Conservation (phyloP, 1,284 basidiomycete species). For the Rhodotorula mucilaginosa region DNA sequence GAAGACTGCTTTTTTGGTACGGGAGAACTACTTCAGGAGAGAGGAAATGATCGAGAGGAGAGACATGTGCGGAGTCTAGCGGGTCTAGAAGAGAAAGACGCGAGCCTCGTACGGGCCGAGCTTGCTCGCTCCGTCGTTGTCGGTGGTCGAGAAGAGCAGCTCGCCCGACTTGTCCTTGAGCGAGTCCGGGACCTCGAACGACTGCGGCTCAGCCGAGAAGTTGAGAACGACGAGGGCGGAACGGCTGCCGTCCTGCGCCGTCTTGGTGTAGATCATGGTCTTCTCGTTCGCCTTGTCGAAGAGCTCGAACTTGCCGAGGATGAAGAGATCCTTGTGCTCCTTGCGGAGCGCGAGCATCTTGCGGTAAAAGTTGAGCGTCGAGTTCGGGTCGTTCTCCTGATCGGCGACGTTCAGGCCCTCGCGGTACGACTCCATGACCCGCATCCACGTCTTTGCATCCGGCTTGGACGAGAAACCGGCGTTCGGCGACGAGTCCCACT, state of each 20-base stretch:
- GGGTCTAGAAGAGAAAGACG: conserved; percentile 10
- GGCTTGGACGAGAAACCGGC: conserved; percentile 64
- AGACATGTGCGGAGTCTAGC: too few species aligned
- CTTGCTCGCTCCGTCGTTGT: not conserved
- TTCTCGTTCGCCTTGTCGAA: conserved; percentile 55
- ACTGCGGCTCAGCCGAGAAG: conserved; percentile 51
- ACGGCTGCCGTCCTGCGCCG: conserved; percentile 13
- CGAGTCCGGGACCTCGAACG: conserved; percentile 16
- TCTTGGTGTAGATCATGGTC: conserved; percentile 61
- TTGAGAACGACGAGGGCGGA: conserved; percentile 57
- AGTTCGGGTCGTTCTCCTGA: conserved; percentile 54
- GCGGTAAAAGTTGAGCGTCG: conserved; percentile 62
- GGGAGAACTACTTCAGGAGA: too few species aligned
- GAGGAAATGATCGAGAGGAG: too few species aligned
- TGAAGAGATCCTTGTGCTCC: conserved; percentile 49
- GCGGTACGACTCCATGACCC: conserved; percentile 65
- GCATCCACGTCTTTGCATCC: conserved; percentile 64
- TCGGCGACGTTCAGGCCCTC: conserved; percentile 60
- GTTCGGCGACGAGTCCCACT: conserved; percentile 59
- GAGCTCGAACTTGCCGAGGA: conserved; percentile 60
- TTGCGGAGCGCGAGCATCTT: conserved; percentile 58
- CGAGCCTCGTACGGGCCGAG: conserved; percentile 16
- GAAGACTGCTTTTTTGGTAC: too few species aligned
- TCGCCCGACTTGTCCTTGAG: not conserved
- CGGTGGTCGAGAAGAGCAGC: conserved; percentile 5